Percentiles rank a stretch among this genome's conserved stretches.
Evolutionary conservation across 1,284 basidiomycete genomes (phyloP).

Genomic region (Sanghuangporus baumii): DNA sequence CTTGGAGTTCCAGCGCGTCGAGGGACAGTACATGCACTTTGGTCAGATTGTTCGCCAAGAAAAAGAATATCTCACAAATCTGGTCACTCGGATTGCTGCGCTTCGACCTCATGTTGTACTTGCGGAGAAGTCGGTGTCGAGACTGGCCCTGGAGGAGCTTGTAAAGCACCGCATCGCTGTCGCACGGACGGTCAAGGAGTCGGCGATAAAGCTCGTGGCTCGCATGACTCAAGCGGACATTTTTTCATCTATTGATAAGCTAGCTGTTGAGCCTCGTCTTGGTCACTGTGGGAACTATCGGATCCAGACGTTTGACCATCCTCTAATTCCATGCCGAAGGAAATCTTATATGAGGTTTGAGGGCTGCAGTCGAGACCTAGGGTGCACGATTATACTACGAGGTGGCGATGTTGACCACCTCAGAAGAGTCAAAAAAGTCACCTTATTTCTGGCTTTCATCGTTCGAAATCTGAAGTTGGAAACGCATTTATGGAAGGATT

Average conservation of each 20-base stretch:
- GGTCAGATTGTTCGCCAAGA: slow-evolving; percentile 92
- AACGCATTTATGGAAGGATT: slow-evolving; percentile 92
- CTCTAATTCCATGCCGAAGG: slow-evolving; percentile 81
- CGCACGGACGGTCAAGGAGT: slow-evolving; percentile 84
- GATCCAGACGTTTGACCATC: slow-evolving; percentile 93
- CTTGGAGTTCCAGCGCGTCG: slow-evolving; percentile 90
- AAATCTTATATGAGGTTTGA: slow-evolving; percentile 99
- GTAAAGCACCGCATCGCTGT: slow-evolving; percentile 69
- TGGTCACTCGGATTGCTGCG: slow-evolving; percentile 86
- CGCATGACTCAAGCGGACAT: slow-evolving; percentile 95
- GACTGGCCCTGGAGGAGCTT: slow-evolving; percentile 81
- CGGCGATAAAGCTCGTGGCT: slow-evolving; percentile 83
- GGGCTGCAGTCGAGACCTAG: slow-evolving; percentile 87
- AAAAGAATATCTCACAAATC: slow-evolving; percentile 87
- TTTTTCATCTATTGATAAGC: slow-evolving; percentile 91
- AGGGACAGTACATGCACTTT: slow-evolving; percentile 92
- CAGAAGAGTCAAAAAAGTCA: slow-evolving; percentile 85
- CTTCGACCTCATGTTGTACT: slow-evolving; percentile 91
- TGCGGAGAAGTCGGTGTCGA: slow-evolving; percentile 88
- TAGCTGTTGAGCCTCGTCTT: slow-evolving; percentile 85
- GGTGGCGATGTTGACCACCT: slow-evolving; percentile 84
- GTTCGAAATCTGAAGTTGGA: slow-evolving; percentile 92
- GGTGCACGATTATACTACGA: slow-evolving; percentile 89
- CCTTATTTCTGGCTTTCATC: slow-evolving; percentile 87
- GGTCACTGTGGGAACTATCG: slow-evolving; percentile 88